These are phyloP conservation scores for Didymella segeticola DNA, from an alignment of 2,329 filamentous ascomycete genomes.

Conservation along the genomic window DNA sequence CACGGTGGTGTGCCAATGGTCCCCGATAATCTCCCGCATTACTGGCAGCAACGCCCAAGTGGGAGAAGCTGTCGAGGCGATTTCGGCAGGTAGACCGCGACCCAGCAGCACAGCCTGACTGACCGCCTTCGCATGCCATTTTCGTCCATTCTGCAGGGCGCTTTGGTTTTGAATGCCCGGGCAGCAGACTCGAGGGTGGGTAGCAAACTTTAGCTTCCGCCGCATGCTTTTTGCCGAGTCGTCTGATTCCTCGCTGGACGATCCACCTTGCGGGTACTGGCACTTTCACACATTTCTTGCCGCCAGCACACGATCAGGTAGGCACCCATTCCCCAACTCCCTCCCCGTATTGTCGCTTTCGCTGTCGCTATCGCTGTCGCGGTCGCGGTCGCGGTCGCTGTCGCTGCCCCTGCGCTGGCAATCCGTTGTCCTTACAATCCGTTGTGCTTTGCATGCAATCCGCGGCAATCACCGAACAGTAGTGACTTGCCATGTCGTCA, in stretches of 20 bases:
- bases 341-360: not conserved
- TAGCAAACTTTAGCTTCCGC: not conserved
- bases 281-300: not conserved
- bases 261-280: constrained; percentile 5
- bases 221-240: not conserved
- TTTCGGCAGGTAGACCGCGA: constrained; percentile 31
- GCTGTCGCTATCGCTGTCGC: no score
- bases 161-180: constrained; percentile 1
- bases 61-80: constrained; percentile 5
- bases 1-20: constrained; percentile 14
- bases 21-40: constrained; percentile 36
- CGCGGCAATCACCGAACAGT: not conserved
- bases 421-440: not conserved
- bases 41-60: not conserved
- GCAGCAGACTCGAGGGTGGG: not conserved
- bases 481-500: not conserved
- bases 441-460: not conserved
- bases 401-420: constrained; percentile 1
- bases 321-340: not conserved
- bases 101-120: constrained; percentile 1
- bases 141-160: constrained; percentile 1
- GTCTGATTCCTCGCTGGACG: not conserved
- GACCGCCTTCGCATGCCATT: constrained; percentile 14
- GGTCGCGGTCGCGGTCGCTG: no score
- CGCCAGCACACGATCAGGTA: not conserved